Base-by-base conservation (phyloP, 768 basidiomycete genomes). In the Termitomyces sp. region DNA sequence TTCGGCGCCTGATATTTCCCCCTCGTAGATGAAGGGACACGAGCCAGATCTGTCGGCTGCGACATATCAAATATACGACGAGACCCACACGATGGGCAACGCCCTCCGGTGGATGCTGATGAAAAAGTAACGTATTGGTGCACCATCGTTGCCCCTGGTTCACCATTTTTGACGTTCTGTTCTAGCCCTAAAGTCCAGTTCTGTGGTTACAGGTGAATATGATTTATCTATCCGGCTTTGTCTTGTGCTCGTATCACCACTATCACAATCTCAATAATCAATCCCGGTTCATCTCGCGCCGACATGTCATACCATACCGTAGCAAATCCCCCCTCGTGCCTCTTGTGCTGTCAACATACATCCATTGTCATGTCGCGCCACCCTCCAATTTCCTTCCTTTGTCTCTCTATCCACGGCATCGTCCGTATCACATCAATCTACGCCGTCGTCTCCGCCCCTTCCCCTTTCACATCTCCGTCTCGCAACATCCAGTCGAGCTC, bases 41-140 rank as follows among this genome's bases (percentile, higher is more conserved):
- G 75, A 85, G 40, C 75, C 86, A 0, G 91, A 95, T 67, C 77
- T 94, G 61, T 90, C 91, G 17, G 84, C 90, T 6, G 94, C 90
- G 6, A 98, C 96, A 1, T 99, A 86, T 73, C 91, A 90, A 68
- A 88, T 98, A 45, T 78, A 86, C 67, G 88, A 98, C 66, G 97
- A 99, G 74, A 88, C 92, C 1, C 96, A 99, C 71, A 98, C 96
- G 1, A 83, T 98, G 27, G 97, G 97, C 5, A 99, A 99, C 64
- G 82, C 93, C 0, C 77, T 98, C 39, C 75, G 96, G 35, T 99
- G 94, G 94, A 98, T 98, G 88, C 69, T 98, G 57, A 98, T 98
- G 96, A 97, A 98, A 76, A 96, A 99, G 97, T 98, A n/a, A n/a
- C n/a, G n/a, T n/a, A n/a, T n/a, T n/a, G n/a, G n/a, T n/a, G n/a